Evolutionary conservation across 129 eudicot species (phyloP).

Genomic region (Centrapalus pauciflorus): DNA sequence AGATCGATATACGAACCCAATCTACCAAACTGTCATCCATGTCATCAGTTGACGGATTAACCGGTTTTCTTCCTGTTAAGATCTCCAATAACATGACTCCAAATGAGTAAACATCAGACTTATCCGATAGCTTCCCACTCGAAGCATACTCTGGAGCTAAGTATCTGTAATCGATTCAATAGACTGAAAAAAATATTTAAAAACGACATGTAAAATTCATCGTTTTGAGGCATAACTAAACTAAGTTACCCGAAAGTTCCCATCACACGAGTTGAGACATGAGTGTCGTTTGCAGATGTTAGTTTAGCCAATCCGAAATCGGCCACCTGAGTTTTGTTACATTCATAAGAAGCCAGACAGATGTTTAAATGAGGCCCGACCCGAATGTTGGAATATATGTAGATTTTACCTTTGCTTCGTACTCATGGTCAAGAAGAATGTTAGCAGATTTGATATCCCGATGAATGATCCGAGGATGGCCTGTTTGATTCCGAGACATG

Average conservation of each 20-base stretch:
- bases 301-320: slow-evolving; percentile 97
- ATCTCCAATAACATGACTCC: slow-evolving; percentile 94
- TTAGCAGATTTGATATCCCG: slow-evolving; percentile 94
- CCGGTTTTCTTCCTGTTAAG: slow-evolving; percentile 74
- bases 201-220: neutral
- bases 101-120: slow-evolving; percentile 91
- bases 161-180: slow-evolving; percentile 47
- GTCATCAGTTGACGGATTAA: slow-evolving; percentile 43
- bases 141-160: slow-evolving; percentile 97
- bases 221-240: neutral
- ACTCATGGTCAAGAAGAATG: slow-evolving; percentile 72
- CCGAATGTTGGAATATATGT: neutral
- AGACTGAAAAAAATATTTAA: slow-evolving; percentile 5
- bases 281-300: slow-evolving; percentile 67
- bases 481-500: slow-evolving; percentile 28
- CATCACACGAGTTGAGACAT: slow-evolving; percentile 97
- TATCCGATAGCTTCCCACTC: slow-evolving; percentile 87
- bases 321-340: slow-evolving; percentile 59
- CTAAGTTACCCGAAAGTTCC: slow-evolving; percentile 87
- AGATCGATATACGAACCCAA: slow-evolving; percentile 53
- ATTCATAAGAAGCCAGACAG: neutral
- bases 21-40: slow-evolving; percentile 91
- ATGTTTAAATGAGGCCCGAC: neutral
- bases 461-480: slow-evolving; percentile 83
- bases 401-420: slow-evolving; percentile 71